Conservation (phyloP, 306 rosid species). For the Abrus precatorius region DNA sequence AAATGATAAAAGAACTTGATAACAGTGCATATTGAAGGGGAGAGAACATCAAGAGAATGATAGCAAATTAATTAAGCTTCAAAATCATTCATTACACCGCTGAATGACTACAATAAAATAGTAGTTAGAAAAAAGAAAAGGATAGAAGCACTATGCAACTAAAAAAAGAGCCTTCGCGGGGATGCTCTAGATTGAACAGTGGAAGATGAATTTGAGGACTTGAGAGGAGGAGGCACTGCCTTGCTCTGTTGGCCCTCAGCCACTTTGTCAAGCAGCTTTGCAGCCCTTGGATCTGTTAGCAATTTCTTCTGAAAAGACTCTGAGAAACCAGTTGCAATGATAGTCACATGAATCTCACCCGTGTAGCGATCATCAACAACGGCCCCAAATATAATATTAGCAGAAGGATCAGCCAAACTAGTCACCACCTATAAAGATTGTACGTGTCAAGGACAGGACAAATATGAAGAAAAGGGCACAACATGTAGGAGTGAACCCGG, state of each 20-base stretch:
- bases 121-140: background rate
- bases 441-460: conserved; percentile 6
- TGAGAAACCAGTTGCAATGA: conserved; percentile 95
- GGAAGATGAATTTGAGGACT: conserved; percentile 58
- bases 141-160: conserved; percentile 33
- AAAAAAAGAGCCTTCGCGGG: conserved; percentile 83
- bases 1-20: background rate
- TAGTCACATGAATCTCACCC: conserved; percentile 95
- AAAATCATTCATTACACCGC: conserved; percentile 61
- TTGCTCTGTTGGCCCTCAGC: conserved; percentile 74
- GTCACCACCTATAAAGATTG: conserved; percentile 78
- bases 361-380: conserved; percentile 96
- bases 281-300: conserved; percentile 91
- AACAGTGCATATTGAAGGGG: background rate
- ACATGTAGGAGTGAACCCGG: background rate
- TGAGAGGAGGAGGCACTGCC: conserved; percentile 62
- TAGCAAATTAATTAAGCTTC: conserved; percentile 51
- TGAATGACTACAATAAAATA: conserved; percentile 40
- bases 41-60: conserved; percentile 1
- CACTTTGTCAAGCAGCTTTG: conserved; percentile 70
- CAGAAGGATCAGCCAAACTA: conserved; percentile 99
- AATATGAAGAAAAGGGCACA: background rate
- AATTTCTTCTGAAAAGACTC: conserved; percentile 94
- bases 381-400: conserved; percentile 97
- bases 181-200: conserved; percentile 61